phyloP scores from a whole-genome alignment of 2,329 filamentous ascomycete species.

The Nemania diffusa region DNA sequence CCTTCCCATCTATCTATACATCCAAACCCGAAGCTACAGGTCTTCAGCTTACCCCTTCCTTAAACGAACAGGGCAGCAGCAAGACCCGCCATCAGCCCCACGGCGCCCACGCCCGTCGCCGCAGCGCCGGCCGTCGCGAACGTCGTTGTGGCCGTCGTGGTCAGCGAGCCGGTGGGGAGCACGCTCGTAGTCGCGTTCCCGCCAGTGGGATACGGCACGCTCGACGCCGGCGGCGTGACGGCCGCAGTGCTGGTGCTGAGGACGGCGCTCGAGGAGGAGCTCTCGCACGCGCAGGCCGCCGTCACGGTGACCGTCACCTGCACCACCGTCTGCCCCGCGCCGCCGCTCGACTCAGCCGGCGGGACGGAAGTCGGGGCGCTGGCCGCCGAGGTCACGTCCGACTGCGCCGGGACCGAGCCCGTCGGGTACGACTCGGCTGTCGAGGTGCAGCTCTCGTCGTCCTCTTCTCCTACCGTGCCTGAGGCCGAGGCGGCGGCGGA shows the following conservation, averaged over 20 bases:
- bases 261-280: conserved; percentile 1
- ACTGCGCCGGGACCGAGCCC: too few species aligned
- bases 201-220: conserved; percentile 21
- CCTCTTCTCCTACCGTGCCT: background rate
- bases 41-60: background rate
- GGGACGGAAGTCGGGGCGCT: too few species aligned
- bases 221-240: background rate
- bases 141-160: conserved; percentile 26
- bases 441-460: too few species aligned
- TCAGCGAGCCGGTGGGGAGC: conserved; percentile 31
- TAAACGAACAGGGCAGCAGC: conserved; percentile 42
- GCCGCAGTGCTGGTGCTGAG: background rate
- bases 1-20: background rate
- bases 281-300: conserved; percentile 27
- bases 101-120: conserved; percentile 36
- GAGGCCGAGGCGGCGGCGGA: too few species aligned
- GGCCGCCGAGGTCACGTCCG: background rate
- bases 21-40: background rate
- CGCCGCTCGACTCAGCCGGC: background rate
- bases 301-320: conserved; percentile 39
- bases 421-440: too few species aligned
- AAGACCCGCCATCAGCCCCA: conserved; percentile 40
- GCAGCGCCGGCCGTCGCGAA: conserved; percentile 40
- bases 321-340: background rate
- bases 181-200: conserved; percentile 37